Evolutionary conservation across 257 asterid genomes (phyloP).

Genomic region (Scutellaria minor): DNA sequence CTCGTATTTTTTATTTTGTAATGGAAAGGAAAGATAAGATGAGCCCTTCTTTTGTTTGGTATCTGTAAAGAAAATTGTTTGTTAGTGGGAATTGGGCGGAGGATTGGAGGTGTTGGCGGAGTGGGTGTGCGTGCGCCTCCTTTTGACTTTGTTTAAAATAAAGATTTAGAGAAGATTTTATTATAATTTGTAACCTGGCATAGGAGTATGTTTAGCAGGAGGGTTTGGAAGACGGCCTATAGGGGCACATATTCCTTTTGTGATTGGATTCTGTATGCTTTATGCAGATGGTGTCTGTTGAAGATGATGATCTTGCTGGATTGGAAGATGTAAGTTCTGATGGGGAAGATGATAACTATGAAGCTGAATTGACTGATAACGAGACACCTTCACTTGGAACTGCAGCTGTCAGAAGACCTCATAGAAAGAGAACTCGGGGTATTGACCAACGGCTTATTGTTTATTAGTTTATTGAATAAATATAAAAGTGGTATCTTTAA

Average conservation of each 20-base stretch:
- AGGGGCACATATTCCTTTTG: slow-evolving; percentile 19
- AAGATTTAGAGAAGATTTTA: not conserved
- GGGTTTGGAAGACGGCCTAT: not conserved
- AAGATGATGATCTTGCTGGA: slow-evolving; percentile 98
- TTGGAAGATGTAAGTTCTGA: slow-evolving; percentile 94
- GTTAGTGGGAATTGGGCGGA: not conserved
- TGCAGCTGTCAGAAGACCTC: slow-evolving; percentile 60
- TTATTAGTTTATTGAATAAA: slow-evolving; percentile 9
- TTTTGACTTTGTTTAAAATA: not conserved
- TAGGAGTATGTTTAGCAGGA: not conserved
- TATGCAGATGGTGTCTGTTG: slow-evolving; percentile 91
- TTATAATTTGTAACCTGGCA: not conserved
- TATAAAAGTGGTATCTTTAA: slow-evolving; percentile 28
- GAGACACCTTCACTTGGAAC: slow-evolving; percentile 75
- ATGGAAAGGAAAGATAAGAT: not conserved
- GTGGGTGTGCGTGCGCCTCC: not conserved
- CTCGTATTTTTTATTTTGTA: not conserved
- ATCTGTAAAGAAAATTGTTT: not conserved
- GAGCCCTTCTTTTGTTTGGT: not conserved
- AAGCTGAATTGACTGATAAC: slow-evolving; percentile 88
- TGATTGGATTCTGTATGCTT: slow-evolving; percentile 31
- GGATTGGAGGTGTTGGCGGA: not conserved
- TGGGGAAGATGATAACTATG: slow-evolving; percentile 93
- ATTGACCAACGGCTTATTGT: slow-evolving; percentile 39
- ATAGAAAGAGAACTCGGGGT: slow-evolving; percentile 80